Evolutionary conservation across 805 yeast genomes (phyloP).

Genomic region (Blastobotrys americana): DNA sequence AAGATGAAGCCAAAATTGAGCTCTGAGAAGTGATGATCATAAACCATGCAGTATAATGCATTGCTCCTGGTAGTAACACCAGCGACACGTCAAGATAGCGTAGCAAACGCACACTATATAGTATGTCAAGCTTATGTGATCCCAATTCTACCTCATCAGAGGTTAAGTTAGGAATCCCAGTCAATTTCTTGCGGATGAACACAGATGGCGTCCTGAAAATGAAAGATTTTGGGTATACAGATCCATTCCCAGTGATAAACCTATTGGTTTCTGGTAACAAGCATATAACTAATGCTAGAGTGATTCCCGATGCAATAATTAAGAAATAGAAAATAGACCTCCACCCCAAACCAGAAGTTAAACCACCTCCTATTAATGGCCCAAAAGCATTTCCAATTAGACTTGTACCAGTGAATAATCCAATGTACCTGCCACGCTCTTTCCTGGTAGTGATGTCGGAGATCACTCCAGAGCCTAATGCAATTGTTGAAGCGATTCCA

Average conservation of each 20-base stretch:
- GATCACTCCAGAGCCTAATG: slow-evolving; percentile 60
- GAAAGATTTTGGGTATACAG: slow-evolving; percentile 40
- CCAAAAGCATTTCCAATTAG: slow-evolving; percentile 72
- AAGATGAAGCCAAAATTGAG: slow-evolving; percentile 42
- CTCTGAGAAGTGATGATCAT: slow-evolving; percentile 60
- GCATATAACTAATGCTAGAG: slow-evolving; percentile 29
- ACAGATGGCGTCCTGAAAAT: slow-evolving; percentile 22
- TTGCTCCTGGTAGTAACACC: slow-evolving; percentile 48
- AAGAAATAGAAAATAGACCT: slow-evolving; percentile 57
- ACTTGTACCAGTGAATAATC: slow-evolving; percentile 55
- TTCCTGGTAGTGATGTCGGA: slow-evolving; percentile 63
- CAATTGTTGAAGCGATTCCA: slow-evolving; percentile 67
- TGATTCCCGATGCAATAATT: slow-evolving; percentile 52
- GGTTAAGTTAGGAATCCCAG: slow-evolving; percentile 18
- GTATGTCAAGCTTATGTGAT: slow-evolving; percentile 1
- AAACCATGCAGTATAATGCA: slow-evolving; percentile 65
- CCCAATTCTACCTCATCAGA: not conserved
- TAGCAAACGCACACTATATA: slow-evolving; percentile 40
- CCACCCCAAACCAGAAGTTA: slow-evolving; percentile 52
- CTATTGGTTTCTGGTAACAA: slow-evolving; percentile 73
- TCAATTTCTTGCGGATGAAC: slow-evolving; percentile 9
- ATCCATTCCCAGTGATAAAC: slow-evolving; percentile 63
- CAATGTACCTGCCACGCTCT: slow-evolving; percentile 68
- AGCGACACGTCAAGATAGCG: slow-evolving; percentile 39
- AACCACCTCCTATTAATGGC: slow-evolving; percentile 52